Base-by-base conservation (phyloP, 805 yeast species). In the Maudiozyma pseudohumilis region DNA sequence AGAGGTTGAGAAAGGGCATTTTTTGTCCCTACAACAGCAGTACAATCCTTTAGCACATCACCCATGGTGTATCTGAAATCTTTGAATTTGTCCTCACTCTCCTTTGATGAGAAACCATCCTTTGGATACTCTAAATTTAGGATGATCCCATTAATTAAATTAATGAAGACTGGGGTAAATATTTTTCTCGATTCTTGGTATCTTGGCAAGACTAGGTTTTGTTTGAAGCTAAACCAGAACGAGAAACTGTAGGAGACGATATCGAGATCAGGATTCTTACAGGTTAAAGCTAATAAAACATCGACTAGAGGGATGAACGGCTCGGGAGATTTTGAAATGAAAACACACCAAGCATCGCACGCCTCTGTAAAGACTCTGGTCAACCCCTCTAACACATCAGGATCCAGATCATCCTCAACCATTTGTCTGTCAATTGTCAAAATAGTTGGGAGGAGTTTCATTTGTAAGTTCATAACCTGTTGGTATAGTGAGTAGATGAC, bases 1-100 rank as follows among this genome's bases (percentile, higher is more conserved):
- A 77, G 80, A 15, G 96, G 94, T 38, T 83, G 77, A 17, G 63
- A 59, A 25, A 92, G 65, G 0, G 95, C 86, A 29, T 61, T 65
- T 8, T 72, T 62, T 3, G 94, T 69, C 1, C 97, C 97, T 30
- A 85, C 77, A 3, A 92, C 89, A 2, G 84, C 83, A 49, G 96
- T 84, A 64, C 97, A 87, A 55, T 87, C 95, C 55, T 94, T 94
- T 43, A 92, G 64, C n/a, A 89, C 95, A 57, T 92, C 97, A 27
- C 97, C 97, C 83, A 92, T 84, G 40, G 86, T 95, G 60, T 92
- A 92, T 52, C 99, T 72, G 61, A 89, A 92, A 41, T 86, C 94
- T 52, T 84, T 78, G 58, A 92, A 92, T 59, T 86, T 84, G 54
- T 94, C 98, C 54, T 87, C 95, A 39, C 75, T 81, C 55, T 86